Evolutionary conservation across 176 grass and related monocot species (phyloP), one percentile per base, ranked within the genome.

Genomic region (Paspalum vaginatum): DNA sequence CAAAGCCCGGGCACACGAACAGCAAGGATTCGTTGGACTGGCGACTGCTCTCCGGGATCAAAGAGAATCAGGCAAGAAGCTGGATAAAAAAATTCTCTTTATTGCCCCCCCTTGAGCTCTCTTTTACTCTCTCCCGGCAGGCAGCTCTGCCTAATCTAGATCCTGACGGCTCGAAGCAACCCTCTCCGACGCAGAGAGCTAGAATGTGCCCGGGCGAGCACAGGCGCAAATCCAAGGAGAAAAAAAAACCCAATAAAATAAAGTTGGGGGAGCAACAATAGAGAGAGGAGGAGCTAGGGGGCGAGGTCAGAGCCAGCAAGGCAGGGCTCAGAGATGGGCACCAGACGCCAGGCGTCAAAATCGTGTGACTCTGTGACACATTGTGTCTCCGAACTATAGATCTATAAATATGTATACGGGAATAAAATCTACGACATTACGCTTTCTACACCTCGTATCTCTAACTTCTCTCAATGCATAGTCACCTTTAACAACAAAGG

Each of bases 291-390:
- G 16, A 2, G 18, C 1, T n/a, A n/a, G 21, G 11, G n/a, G 20
- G 61, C 80, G 86, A 67, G 75, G 32, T 51, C 81, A 74, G 84
- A 61, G 87, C 70, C 91, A 93, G 88, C 81, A 88, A 85, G 81
- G 88, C 91, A 72, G 78, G 51, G 65, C 37, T 66, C 63, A 73
- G 70, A 76, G 85, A 93, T 90, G 88, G 91, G 90, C 90, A 77
- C 82, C 91, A 94, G 83, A 16, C 32, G 47, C n/a, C n/a, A n/a
- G n/a, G n/a, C n/a, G n/a, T n/a, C n/a, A n/a, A n/a, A n/a, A n/a
- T n/a, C n/a, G n/a, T n/a, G n/a, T n/a, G n/a, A n/a, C n/a, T n/a
- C n/a, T n/a, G n/a, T n/a, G n/a, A n/a, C n/a, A n/a, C n/a, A n/a
- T n/a, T n/a, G n/a, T n/a, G n/a, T n/a, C n/a, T n/a, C n/a, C n/a